Evolutionary conservation across 2,329 filamentous ascomycete genomes (phyloP).

Genomic region (Xylariaceae sp.): DNA sequence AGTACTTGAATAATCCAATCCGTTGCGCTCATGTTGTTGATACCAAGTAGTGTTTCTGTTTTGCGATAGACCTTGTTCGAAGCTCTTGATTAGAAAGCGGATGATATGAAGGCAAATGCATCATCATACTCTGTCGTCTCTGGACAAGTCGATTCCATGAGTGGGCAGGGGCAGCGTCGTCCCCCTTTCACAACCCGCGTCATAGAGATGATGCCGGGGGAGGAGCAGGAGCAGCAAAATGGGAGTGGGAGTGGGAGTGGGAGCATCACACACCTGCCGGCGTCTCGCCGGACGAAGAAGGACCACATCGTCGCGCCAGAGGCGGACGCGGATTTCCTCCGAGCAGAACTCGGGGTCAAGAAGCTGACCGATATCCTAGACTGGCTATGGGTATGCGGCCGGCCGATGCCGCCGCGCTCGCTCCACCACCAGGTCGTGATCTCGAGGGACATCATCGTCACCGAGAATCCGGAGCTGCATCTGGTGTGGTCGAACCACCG

Average conservation of each 20-base stretch:
- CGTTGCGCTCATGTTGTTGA: too few relatives aligned
- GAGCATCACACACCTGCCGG: conserved; percentile 21
- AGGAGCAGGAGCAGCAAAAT: not conserved
- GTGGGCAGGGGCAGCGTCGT: too few relatives aligned
- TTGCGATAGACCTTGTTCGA: too few relatives aligned
- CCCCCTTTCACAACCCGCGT: conserved; percentile 9
- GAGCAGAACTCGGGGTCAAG: conserved; percentile 28
- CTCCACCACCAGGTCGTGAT: conserved; percentile 34
- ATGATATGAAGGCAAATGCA: too few relatives aligned
- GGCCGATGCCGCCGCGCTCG: conserved; percentile 34
- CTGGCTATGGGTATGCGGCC: conserved; percentile 30
- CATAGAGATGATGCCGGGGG: conserved; percentile 1
- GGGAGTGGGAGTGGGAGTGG: not conserved
- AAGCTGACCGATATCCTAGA: conserved; percentile 28
- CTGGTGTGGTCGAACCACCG: conserved; percentile 35
- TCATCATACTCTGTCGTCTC: too few relatives aligned
- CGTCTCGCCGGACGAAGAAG: conserved; percentile 25
- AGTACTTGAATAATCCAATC: too few relatives aligned
- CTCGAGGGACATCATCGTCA: conserved; percentile 31
- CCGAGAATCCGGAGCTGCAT: conserved; percentile 35
- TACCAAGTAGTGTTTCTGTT: too few relatives aligned
- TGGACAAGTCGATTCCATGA: too few relatives aligned
- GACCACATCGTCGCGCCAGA: conserved; percentile 28
- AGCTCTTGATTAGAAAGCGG: too few relatives aligned
- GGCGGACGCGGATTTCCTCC: conserved; percentile 21